These are phyloP conservation scores for Backusella australiensis DNA, from an alignment of 192 early-diverging fungal genomes.

Conservation along the genomic window DNA sequence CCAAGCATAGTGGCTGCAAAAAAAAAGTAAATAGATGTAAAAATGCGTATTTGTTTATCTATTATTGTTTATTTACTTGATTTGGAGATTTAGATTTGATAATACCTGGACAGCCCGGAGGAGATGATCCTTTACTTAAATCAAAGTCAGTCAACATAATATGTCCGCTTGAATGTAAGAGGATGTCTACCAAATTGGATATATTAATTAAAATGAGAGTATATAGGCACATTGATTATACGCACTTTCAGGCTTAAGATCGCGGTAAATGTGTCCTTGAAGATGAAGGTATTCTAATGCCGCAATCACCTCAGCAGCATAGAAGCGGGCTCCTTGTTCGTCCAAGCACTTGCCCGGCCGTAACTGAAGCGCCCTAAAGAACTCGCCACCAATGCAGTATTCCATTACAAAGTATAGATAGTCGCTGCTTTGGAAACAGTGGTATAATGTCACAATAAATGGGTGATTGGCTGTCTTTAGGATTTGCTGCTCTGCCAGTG, in stretches of 20 bases:
- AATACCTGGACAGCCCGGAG: constrained; percentile 70
- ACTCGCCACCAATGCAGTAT: constrained; percentile 88
- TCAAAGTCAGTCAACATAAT: constrained; percentile 99
- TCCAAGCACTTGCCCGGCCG: constrained; percentile 86
- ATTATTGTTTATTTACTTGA: constrained; percentile 14
- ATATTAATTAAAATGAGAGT: neutral
- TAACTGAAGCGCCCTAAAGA: constrained; percentile 85
- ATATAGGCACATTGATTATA: neutral
- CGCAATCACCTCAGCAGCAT: constrained; percentile 94
- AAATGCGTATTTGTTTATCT: neutral
- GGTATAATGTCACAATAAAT: constrained; percentile 86
- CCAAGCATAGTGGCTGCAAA: constrained; percentile 60
- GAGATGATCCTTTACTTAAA: constrained; percentile 90
- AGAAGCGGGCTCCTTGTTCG: constrained; percentile 93
- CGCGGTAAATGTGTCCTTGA: constrained; percentile 96
- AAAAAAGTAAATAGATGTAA: neutral
- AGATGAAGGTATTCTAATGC: constrained; percentile 97
- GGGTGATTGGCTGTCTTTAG: constrained; percentile 82
- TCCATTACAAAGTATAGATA: constrained; percentile 88
- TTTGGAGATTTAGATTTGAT: constrained; percentile 60
- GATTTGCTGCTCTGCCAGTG: constrained; percentile 90
- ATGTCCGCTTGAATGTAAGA: constrained; percentile 93
- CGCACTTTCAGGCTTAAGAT: constrained; percentile 97
- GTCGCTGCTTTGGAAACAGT: constrained; percentile 84
- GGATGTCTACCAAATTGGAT: constrained; percentile 54